Percentiles rank a stretch among this genome's conserved stretches.
Evolutionary conservation across 2,329 filamentous ascomycete species (phyloP).

Genomic region (Ilyonectria destructans): DNA sequence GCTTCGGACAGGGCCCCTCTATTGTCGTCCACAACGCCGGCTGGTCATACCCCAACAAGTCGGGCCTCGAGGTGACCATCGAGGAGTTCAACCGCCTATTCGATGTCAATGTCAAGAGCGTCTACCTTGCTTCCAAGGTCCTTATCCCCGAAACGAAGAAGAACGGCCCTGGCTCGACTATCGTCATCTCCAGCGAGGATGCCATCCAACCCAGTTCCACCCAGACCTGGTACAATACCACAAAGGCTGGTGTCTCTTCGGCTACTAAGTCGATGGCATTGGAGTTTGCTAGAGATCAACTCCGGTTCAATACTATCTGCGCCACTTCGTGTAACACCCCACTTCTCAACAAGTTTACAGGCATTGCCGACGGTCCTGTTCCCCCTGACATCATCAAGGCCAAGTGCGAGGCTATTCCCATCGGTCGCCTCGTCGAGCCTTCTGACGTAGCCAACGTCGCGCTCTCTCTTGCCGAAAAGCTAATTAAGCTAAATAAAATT

Average conservation of each 20-base stretch:
- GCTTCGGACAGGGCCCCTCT: slow-evolving; percentile 30
- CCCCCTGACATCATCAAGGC: slow-evolving; percentile 38
- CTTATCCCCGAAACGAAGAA: slow-evolving; percentile 38
- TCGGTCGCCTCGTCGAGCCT: slow-evolving; percentile 39
- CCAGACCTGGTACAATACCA: slow-evolving; percentile 37
- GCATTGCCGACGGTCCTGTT: slow-evolving; percentile 37
- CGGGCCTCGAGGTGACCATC: slow-evolving; percentile 28
- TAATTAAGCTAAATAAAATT: too few relatives aligned
- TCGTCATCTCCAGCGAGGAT: slow-evolving; percentile 36
- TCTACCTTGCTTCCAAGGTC: slow-evolving; percentile 34
- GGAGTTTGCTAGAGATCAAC: slow-evolving; percentile 35
- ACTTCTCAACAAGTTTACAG: slow-evolving; percentile 36
- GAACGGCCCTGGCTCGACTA: slow-evolving; percentile 35
- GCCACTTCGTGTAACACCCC: slow-evolving; percentile 33
- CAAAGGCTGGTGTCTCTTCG: slow-evolving; percentile 34
- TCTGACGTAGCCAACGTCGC: slow-evolving; percentile 43
- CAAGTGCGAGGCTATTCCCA: slow-evolving; percentile 41
- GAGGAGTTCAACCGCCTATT: slow-evolving; percentile 33
- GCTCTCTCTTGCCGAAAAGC: slow-evolving; percentile 39
- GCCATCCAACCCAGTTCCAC: slow-evolving; percentile 30
- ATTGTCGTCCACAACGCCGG: slow-evolving; percentile 37
- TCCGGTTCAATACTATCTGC: slow-evolving; percentile 35
- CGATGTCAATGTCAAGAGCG: slow-evolving; percentile 33
- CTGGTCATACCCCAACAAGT: slow-evolving; percentile 36
- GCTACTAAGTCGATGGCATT: slow-evolving; percentile 36